A percentile compares a stretch with the other conserved stretches of the same genome.
Conservation (phyloP, 1,139 yeast genomes). For the Diutina mesorugosa region DNA sequence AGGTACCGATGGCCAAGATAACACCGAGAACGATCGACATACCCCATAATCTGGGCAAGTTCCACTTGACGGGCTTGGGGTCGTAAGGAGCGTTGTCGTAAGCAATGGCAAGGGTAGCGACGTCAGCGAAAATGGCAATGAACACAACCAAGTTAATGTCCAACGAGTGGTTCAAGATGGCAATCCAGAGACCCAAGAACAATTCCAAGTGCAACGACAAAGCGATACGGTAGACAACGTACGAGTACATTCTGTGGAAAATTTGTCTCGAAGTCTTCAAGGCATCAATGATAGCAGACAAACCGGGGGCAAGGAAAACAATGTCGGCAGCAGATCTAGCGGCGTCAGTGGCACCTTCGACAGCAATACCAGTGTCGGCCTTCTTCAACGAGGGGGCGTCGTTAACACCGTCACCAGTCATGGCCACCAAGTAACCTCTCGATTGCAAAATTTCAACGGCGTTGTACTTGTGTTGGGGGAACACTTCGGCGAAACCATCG, state of each 20-base stretch:
- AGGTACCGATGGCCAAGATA: constrained; percentile 77
- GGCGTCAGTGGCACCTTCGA: constrained; percentile 94
- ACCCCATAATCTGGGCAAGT: constrained; percentile 95
- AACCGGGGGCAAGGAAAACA: constrained; percentile 93
- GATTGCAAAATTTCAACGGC: constrained; percentile 84
- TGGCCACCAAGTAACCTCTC: constrained; percentile 92
- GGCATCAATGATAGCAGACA: constrained; percentile 89
- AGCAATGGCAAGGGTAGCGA: constrained; percentile 91
- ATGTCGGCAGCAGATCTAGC: constrained; percentile 95
- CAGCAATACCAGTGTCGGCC: constrained; percentile 96
- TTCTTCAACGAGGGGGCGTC: constrained; percentile 94
- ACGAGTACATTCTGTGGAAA: constrained; percentile 97
- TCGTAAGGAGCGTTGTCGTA: constrained; percentile 97
- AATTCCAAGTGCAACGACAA: constrained; percentile 84
- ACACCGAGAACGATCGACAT: constrained; percentile 78
- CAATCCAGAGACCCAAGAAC: constrained; percentile 90
- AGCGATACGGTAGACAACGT: constrained; percentile 94
- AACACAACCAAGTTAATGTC: constrained; percentile 82
- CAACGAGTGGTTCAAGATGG: constrained; percentile 73
- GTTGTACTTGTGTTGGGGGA: constrained; percentile 93
- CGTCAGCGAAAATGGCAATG: constrained; percentile 92
- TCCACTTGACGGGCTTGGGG: constrained; percentile 97
- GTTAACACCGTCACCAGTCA: constrained; percentile 98
- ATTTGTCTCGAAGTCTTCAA: constrained; percentile 89
- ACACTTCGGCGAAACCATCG: constrained; percentile 95